These are phyloP conservation scores for Saccharomycopsis crataegensis DNA, from an alignment of 1,139 yeast genomes.

Conservation along the genomic window DNA sequence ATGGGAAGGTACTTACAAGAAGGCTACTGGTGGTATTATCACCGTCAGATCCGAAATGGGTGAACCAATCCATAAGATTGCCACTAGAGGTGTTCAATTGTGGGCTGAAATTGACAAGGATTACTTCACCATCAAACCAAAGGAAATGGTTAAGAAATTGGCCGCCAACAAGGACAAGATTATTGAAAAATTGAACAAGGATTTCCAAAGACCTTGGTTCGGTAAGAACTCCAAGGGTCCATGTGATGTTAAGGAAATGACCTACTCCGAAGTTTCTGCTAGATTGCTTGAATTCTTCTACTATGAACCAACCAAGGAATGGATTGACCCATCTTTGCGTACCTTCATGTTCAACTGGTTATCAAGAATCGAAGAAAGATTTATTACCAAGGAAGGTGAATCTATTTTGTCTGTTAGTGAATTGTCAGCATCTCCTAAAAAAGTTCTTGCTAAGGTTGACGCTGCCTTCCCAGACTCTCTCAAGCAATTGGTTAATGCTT, in stretches of 20 bases:
- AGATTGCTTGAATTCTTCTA: constrained; percentile 86
- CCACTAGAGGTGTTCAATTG: constrained; percentile 93
- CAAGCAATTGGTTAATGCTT: constrained; percentile 83
- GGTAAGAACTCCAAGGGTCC: constrained; percentile 67
- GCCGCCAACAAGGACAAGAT: constrained; percentile 80
- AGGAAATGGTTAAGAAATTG: constrained; percentile 76
- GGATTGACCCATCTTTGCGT: constrained; percentile 86
- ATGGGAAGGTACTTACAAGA: constrained; percentile 94
- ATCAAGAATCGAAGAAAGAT: constrained; percentile 96
- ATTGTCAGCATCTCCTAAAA: constrained; percentile 62
- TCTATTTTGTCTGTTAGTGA: constrained; percentile 71
- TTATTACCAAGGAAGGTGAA: constrained; percentile 47
- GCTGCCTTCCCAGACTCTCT: constrained; percentile 64
- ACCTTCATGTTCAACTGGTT: constrained; percentile 81
- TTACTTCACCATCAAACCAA: constrained; percentile 83
- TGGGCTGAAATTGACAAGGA: constrained; percentile 98
- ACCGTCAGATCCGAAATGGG: constrained; percentile 99
- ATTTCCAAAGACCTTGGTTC: constrained; percentile 98
- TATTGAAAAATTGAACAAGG: constrained; percentile 78
- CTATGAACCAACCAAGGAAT: constrained; percentile 60
- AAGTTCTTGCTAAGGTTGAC: constrained; percentile 53
- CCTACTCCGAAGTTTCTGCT: constrained; percentile 83
- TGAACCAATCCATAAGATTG: constrained; percentile 97
- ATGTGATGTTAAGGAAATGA: constrained; percentile 92
- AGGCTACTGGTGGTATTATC: constrained; percentile 93